Evolutionary conservation across 2,329 filamentous ascomycete species (phyloP).

Genomic region (Graphiopsis chlorocephala): DNA sequence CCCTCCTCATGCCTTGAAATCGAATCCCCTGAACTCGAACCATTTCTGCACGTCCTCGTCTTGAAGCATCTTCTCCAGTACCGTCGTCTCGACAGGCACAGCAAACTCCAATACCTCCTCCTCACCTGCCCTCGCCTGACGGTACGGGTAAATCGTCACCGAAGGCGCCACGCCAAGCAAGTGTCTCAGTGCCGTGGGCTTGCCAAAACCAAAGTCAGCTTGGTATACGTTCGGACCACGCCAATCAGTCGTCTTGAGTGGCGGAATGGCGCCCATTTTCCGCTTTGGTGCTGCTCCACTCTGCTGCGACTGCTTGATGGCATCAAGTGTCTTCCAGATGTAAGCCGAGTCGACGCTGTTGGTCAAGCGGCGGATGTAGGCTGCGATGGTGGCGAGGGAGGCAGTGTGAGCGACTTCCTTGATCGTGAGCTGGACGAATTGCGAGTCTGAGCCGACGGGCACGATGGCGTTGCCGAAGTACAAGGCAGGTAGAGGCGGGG

Average conservation of each 20-base stretch:
- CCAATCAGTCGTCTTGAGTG: background rate
- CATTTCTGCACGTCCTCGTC: background rate
- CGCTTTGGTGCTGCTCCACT: background rate
- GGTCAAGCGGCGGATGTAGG: background rate
- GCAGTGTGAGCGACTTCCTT: background rate
- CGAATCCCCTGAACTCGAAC: background rate
- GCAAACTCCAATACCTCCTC: background rate
- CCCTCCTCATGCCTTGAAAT: background rate
- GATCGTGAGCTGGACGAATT: conserved; percentile 15
- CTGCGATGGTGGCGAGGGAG: background rate
- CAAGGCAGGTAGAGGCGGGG: background rate
- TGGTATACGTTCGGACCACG: background rate
- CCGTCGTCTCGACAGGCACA: background rate
- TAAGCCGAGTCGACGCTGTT: background rate
- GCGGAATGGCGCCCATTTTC: background rate
- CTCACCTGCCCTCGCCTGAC: background rate
- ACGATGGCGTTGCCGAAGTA: conserved; percentile 18
- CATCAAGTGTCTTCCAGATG: background rate
- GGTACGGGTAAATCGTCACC: background rate
- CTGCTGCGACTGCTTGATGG: background rate
- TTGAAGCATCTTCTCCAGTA: background rate
- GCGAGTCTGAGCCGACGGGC: conserved; percentile 10
- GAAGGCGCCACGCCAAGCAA: background rate
- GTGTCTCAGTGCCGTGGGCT: background rate
- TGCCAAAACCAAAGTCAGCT: background rate